Evolutionary conservation across 2,329 filamentous ascomycete genomes (phyloP), one percentile per base, ranked within the genome.

Genomic region (Aspergillus sp.): DNA sequence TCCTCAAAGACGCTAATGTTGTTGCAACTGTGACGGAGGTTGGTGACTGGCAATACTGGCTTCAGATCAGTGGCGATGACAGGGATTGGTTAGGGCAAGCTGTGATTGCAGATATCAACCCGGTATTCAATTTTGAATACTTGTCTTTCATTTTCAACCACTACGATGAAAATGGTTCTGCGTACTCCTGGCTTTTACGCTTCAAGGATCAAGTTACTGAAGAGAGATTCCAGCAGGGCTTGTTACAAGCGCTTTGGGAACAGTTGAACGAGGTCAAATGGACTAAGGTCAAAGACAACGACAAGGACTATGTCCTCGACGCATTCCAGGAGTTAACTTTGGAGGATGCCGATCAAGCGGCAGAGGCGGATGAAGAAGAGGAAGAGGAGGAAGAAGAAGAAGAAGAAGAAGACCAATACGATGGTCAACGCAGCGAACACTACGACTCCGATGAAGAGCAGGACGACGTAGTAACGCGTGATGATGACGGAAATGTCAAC

Each of bases 121-220:
- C 95, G 0, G 93, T 99, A 22, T 99, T 98, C 83, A 98, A 98
- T 79, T 98, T 97, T 68, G 95, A 99, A 76, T 98, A 94, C 71
- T 84, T 97, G n/a, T 98, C 94, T 0, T 98, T 98, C 76, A 97
- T 99, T 72, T 99, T 99, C 85, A 99, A 99, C 72, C 93, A 97
- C 75, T 98, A 97, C 75, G 86, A 90, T 15, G 85, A 89, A 41
- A 92, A 97, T 76, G 92, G 93, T 2, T 91, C 91, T 1, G 94
- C 95, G 4, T 96, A 93, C 76, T 99, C 95, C 1, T 99, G 95
- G 94, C 85, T 99, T 15, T 82, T 99, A 41, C 89, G 93, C 15
- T 99, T 99, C 81, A 92, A 90, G 71, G 91, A 97, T 68, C 90
- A 93, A 69, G 81, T 87, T 22, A 89, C 89, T 0, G 83, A 96